Evolutionary conservation across 441 rosid genomes (phyloP).

Genomic region (Mallotus repandus): DNA sequence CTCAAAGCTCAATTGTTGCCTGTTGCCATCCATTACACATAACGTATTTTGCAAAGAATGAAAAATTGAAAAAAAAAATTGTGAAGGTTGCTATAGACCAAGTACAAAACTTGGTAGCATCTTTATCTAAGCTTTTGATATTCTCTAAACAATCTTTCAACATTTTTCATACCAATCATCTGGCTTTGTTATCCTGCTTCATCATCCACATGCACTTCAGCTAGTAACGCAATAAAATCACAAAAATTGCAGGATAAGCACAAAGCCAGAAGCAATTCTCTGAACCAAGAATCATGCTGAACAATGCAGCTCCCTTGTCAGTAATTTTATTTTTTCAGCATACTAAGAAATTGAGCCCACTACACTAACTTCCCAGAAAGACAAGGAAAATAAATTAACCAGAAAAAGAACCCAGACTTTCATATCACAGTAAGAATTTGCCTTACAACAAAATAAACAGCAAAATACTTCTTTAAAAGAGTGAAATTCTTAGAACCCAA

Average conservation of each 20-base stretch:
- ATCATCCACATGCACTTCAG: background rate
- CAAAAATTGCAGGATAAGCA: background rate
- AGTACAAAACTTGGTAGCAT: background rate
- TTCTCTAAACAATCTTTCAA: background rate
- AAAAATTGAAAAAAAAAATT: background rate
- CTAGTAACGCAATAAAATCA: background rate
- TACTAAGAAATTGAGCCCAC: background rate
- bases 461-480: background rate
- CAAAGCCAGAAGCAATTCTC: background rate
- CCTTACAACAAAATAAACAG: slow-evolving; percentile 10
- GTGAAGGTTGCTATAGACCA: background rate
- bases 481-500: slow-evolving; percentile 13
- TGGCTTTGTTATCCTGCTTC: background rate
- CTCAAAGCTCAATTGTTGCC: background rate
- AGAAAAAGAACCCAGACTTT: slow-evolving; percentile 1
- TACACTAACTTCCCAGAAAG: background rate
- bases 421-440: slow-evolving; percentile 1
- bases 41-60: background rate
- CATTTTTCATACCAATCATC: background rate
- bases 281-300: background rate
- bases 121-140: background rate
- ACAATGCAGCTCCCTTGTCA: background rate
- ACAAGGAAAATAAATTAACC: background rate
- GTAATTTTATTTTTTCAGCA: background rate
- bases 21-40: slow-evolving; percentile 3